These are phyloP conservation scores for Collybiopsis confluens DNA, from an alignment of 768 basidiomycete species.

Conservation along the genomic window DNA sequence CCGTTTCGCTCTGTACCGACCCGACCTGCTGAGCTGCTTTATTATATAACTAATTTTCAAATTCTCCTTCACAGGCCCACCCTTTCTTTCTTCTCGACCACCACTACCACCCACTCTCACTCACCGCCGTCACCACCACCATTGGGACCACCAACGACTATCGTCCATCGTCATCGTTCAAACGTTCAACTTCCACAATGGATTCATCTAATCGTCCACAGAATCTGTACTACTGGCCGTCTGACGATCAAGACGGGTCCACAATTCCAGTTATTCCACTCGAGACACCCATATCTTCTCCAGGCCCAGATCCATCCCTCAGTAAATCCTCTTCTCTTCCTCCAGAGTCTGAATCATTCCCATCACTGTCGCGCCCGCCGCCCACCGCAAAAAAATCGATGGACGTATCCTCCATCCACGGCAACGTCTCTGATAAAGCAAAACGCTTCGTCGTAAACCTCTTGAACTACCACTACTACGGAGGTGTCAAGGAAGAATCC, in stretches of 20 bases:
- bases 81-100: too few species aligned
- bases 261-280: background rate
- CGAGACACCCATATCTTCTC: background rate
- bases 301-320: background rate
- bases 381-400: background rate
- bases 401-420: slow-evolving; percentile 3
- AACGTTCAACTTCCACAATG: background rate
- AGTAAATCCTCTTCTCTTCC: background rate
- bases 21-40: too few species aligned
- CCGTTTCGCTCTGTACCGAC: too few species aligned
- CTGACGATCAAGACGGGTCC: background rate
- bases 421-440: slow-evolving; percentile 5
- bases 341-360: too few species aligned
- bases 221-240: background rate
- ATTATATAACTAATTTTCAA: too few species aligned
- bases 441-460: slow-evolving; percentile 4
- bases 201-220: background rate
- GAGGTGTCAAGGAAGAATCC: slow-evolving; percentile 1
- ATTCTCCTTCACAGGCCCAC: background rate
- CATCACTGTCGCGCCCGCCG: too few species aligned
- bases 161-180: background rate
- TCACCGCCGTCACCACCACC: background rate
- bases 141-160: background rate
- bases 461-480: slow-evolving; percentile 1
- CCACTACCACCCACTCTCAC: background rate